phyloP scores from a whole-genome alignment of 768 basidiomycete genomes.

The Paxillus involutus region DNA sequence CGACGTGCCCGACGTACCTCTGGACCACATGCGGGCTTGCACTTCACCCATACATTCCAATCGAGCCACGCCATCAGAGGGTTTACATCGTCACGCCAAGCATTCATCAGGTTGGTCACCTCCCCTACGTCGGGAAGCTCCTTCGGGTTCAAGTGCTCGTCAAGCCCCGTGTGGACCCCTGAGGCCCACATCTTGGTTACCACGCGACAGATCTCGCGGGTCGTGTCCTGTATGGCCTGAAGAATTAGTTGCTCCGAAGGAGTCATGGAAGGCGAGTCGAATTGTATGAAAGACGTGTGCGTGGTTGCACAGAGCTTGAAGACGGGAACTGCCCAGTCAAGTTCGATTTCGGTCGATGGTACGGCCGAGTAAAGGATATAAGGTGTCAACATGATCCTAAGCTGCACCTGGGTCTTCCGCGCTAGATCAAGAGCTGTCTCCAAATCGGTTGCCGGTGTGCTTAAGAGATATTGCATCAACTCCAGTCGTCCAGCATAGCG shows the following conservation, averaged over 20 bases:
- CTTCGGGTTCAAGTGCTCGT: slow-evolving; percentile 8
- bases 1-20: slow-evolving; percentile 33
- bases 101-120: slow-evolving; percentile 7
- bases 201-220: slow-evolving; percentile 45
- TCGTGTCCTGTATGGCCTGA: slow-evolving; percentile 31
- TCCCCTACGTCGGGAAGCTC: neutral
- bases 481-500: slow-evolving; percentile 34
- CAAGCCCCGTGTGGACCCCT: slow-evolving; percentile 27
- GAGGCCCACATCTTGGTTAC: slow-evolving; percentile 47
- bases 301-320: slow-evolving; percentile 30
- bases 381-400: slow-evolving; percentile 26
- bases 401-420: slow-evolving; percentile 17
- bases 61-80: slow-evolving; percentile 49
- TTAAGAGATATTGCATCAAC: slow-evolving; percentile 20
- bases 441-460: slow-evolving; percentile 1
- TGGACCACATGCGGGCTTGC: slow-evolving; percentile 42
- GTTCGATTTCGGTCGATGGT: neutral
- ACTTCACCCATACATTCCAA: slow-evolving; percentile 51
- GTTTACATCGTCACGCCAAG: slow-evolving; percentile 36
- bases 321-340: slow-evolving; percentile 29
- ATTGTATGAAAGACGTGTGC: slow-evolving; percentile 17
- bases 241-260: slow-evolving; percentile 29
- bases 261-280: slow-evolving; percentile 15
- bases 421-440: slow-evolving; percentile 1
- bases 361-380: slow-evolving; percentile 19